Evolutionary conservation across 352 stramenopile species (phyloP).

Genomic region (Pythium folliculosum): DNA sequence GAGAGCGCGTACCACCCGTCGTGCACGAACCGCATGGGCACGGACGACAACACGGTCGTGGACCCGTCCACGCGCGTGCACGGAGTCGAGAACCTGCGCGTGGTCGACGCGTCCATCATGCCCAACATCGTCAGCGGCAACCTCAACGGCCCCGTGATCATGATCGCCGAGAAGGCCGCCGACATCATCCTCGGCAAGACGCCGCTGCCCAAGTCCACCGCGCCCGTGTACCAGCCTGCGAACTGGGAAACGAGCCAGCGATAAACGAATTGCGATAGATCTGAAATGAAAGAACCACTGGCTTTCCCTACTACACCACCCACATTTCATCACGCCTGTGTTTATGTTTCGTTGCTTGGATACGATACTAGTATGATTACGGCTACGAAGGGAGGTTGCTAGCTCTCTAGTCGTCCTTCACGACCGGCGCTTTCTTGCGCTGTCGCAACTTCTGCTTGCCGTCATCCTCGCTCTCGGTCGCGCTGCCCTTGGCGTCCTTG

Average conservation of each 20-base stretch:
- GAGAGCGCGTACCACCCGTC: slow-evolving; percentile 90
- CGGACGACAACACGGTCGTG: slow-evolving; percentile 85
- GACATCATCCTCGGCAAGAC: slow-evolving; percentile 89
- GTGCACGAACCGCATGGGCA: slow-evolving; percentile 90
- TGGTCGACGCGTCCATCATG: slow-evolving; percentile 94
- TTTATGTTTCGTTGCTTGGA: background rate
- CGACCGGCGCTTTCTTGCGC: slow-evolving; percentile 78
- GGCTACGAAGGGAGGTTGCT: background rate
- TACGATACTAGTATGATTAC: background rate
- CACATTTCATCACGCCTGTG: background rate
- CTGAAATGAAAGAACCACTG: background rate
- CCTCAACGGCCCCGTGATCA: slow-evolving; percentile 93
- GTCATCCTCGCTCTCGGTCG: slow-evolving; percentile 28
- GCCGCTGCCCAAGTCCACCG: slow-evolving; percentile 69
- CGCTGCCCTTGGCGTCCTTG: slow-evolving; percentile 34
- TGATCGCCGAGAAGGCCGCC: slow-evolving; percentile 93
- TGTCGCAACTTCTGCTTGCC: slow-evolving; percentile 60
- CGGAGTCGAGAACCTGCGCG: slow-evolving; percentile 83
- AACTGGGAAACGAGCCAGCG: slow-evolving; percentile 78
- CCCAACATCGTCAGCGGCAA: slow-evolving; percentile 95
- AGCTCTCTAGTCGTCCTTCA: slow-evolving; percentile 47
- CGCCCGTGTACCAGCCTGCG: slow-evolving; percentile 67
- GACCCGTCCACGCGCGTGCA: slow-evolving; percentile 86
- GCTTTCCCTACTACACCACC: background rate
- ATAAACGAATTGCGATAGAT: slow-evolving; percentile 34